Conservation (phyloP, 176 grass and related monocot species). For the Triticum aestivum region DNA sequence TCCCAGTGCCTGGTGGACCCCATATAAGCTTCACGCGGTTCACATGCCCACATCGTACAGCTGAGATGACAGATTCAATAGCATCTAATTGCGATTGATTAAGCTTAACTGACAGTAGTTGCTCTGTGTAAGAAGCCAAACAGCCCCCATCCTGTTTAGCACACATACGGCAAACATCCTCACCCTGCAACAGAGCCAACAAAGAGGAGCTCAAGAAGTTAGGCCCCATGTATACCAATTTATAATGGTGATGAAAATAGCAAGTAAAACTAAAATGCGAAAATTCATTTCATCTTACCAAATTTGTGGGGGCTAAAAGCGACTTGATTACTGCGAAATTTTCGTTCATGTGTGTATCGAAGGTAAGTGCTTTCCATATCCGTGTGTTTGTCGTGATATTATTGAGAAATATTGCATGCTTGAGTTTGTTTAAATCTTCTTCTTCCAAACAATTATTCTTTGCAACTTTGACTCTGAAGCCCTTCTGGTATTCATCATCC, state of each 20-base stretch:
- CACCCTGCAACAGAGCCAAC: slow-evolving; percentile 33
- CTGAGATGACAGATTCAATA: slow-evolving; percentile 47
- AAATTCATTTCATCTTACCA: slow-evolving; percentile 34
- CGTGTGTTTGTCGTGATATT: slow-evolving; percentile 50
- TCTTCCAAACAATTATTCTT: slow-evolving; percentile 4
- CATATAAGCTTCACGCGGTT: slow-evolving; percentile 62
- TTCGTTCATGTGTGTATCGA: slow-evolving; percentile 9
- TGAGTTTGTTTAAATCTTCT: slow-evolving; percentile 33
- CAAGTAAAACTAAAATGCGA: background rate
- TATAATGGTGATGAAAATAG: background rate
- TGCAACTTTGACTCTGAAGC: slow-evolving; percentile 46
- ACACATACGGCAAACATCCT: slow-evolving; percentile 9
- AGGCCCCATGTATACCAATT: background rate
- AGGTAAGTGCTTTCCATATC: slow-evolving; percentile 57
- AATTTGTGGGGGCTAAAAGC: slow-evolving; percentile 34
- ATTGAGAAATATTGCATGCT: slow-evolving; percentile 44
- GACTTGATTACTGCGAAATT: slow-evolving; percentile 64
- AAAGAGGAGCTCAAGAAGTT: background rate
- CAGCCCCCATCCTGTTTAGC: background rate
- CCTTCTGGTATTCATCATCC: slow-evolving; percentile 41
- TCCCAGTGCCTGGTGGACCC: slow-evolving; percentile 83
- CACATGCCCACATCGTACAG: slow-evolving; percentile 32
- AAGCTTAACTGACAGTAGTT: slow-evolving; percentile 41
- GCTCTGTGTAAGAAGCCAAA: slow-evolving; percentile 17
- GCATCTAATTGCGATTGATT: slow-evolving; percentile 62